A percentile compares a stretch with the other conserved stretches of the same genome.
Conservation (phyloP, 306 rosid genomes). For the Cercis canadensis region DNA sequence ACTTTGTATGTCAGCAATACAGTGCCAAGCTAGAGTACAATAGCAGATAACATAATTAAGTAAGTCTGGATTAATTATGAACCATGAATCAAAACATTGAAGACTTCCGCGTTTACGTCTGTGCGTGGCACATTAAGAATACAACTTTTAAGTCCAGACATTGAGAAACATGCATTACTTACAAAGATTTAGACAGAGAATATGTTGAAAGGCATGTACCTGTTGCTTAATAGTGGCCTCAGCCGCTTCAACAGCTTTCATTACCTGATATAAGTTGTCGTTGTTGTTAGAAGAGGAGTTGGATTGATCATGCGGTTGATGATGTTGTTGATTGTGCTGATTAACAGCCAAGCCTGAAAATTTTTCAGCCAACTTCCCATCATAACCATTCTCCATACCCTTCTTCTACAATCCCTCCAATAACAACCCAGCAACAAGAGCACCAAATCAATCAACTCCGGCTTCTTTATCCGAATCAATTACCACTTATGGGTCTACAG, state of each 20-base stretch:
- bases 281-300: constrained; percentile 43
- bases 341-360: constrained; percentile 68
- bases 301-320: constrained; percentile 40
- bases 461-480: neutral
- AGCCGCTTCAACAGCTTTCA: constrained; percentile 95
- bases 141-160: neutral
- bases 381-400: constrained; percentile 89
- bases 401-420: constrained; percentile 35
- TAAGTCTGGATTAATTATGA: neutral
- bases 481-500: constrained; percentile 11
- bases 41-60: neutral
- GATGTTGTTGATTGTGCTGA: constrained; percentile 43
- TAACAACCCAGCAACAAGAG: neutral
- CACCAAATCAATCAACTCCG: constrained; percentile 41
- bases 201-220: constrained; percentile 48
- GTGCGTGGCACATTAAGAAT: neutral
- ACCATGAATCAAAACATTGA: neutral
- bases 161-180: constrained; percentile 7
- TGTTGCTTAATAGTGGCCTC: constrained; percentile 90
- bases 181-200: neutral
- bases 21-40: constrained; percentile 7
- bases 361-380: constrained; percentile 67
- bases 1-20: neutral
- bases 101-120: neutral
- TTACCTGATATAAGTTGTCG: constrained; percentile 77